Evolutionary conservation across 352 stramenopile species (phyloP).

Genomic region (Phytophthora palmivora): DNA sequence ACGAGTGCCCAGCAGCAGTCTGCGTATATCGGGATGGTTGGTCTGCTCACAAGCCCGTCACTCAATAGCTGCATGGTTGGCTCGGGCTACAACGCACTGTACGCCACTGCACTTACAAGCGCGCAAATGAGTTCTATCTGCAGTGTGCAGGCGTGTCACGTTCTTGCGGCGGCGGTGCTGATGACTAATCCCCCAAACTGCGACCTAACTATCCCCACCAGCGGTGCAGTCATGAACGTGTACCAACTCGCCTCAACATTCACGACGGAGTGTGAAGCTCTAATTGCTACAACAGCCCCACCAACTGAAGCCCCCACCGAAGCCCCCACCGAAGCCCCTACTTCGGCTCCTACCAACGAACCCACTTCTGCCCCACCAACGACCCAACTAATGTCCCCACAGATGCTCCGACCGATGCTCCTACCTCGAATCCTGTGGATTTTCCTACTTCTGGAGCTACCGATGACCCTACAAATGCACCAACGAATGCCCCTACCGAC

Average conservation of each 20-base stretch:
- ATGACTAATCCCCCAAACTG: conserved; percentile 44
- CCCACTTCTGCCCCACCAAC: conserved; percentile 2
- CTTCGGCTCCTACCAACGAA: conserved; percentile 21
- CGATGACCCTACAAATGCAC: too few species aligned
- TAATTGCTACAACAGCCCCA: conserved; percentile 4
- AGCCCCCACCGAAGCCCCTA: conserved; percentile 1
- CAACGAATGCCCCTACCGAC: too few species aligned
- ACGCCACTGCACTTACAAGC: conserved; percentile 27
- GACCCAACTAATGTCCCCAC: conserved; percentile 14
- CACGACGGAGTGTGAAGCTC: conserved; percentile 21
- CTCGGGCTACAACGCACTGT: conserved; percentile 54
- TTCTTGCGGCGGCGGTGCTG: conserved; percentile 36
- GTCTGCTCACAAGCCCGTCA: conserved; percentile 22
- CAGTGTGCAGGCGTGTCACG: conserved; percentile 31
- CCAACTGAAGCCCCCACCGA: neutral
- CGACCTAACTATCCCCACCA: conserved; percentile 51
- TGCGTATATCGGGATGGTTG: conserved; percentile 38
- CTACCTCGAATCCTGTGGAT: too few species aligned
- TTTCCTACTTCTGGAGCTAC: too few species aligned
- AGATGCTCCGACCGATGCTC: too few species aligned
- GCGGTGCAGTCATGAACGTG: conserved; percentile 47
- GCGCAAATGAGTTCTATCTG: conserved; percentile 36
- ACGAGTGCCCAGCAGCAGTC: conserved; percentile 3
- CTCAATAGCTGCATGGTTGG: conserved; percentile 26
- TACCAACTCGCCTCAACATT: conserved; percentile 36